A percentile compares a stretch with the other conserved stretches of the same genome.
These are phyloP conservation scores for Flaveria trinervia DNA, from an alignment of 129 eudicot genomes.

Conservation along the genomic window DNA sequence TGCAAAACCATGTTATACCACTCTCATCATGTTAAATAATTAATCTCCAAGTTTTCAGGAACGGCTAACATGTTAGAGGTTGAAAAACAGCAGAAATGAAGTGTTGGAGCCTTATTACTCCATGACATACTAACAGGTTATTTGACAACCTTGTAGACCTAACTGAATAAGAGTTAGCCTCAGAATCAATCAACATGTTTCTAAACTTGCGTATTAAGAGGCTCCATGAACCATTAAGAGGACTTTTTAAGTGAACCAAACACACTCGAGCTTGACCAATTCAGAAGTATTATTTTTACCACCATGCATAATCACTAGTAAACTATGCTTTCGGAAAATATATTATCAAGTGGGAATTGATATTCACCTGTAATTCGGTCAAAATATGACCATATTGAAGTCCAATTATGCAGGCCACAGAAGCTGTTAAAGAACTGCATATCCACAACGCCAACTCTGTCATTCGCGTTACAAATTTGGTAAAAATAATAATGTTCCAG, in stretches of 20 bases:
- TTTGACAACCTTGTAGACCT: no score
- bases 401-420: conserved; percentile 66
- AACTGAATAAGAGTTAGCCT: no score
- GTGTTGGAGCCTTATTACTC: conserved; percentile 3
- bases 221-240: no score
- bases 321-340: conserved; percentile 7
- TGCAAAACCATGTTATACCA: conserved; percentile 29
- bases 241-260: no score
- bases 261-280: no score
- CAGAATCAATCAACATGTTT: no score
- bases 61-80: conserved; percentile 20
- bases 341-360: not conserved
- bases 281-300: not conserved
- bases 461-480: conserved; percentile 18
- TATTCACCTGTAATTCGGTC: conserved; percentile 56
- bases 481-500: not conserved
- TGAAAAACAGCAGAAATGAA: conserved; percentile 1
- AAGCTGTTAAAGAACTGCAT: conserved; percentile 68
- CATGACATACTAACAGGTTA: not conserved
- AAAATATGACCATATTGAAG: conserved; percentile 77
- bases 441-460: conserved; percentile 19
- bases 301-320: conserved; percentile 5
- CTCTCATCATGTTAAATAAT: conserved; percentile 2
- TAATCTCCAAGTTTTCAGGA: conserved; percentile 3
- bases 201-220: no score